Evolutionary conservation across 192 early-diverging fungal species (phyloP), one percentile per base, ranked within the genome.

Genomic region (Backusella circina): DNA sequence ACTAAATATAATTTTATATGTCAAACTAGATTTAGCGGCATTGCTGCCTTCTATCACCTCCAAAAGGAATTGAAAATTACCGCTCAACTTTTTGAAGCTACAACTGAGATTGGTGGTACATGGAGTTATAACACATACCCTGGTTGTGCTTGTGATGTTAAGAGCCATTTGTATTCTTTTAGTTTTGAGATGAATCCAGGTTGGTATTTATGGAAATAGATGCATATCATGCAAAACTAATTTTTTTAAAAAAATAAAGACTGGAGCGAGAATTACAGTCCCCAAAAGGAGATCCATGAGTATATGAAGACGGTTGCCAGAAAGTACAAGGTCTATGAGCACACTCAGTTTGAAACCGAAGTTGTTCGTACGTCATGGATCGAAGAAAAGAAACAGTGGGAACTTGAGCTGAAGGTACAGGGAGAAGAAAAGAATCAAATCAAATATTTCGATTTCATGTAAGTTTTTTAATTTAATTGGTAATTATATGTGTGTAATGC

Each of bases 1-100:
- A 30, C 13, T 12, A 16, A 28, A 70, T 28, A 10, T 2, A 21
- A 21, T 15, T 44, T 15, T 44, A 44, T 51, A 8, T 12, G 23
- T 28, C 54, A 61, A 28, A 47, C 26, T 66, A 83, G 84, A 21
- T 80, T 86, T 71, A 82, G 78, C 33, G 88, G 88, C 1, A 71
- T 89, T 16, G 85, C 84, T 72, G 85, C 88, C 28, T 86, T 84
- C 4, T 82, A 87, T 21, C 80, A 83, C 10, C 72, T 89, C 5
- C 72, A 82, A 70, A 77, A 87, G 32, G 71, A 86, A 37, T 75
- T 89, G 64, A 82, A 80, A 13, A 65, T 85, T 30, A 75, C 73
- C 8, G 77, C 81, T 8, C 76, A 74, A 16, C 75, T 89, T 37
- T 86, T 82, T 65, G 88, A 89, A 67, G 76, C 76, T 28, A 72